Conservation (phyloP, 2,329 filamentous ascomycete genomes). For the Tolypocladium nubicola region DNA sequence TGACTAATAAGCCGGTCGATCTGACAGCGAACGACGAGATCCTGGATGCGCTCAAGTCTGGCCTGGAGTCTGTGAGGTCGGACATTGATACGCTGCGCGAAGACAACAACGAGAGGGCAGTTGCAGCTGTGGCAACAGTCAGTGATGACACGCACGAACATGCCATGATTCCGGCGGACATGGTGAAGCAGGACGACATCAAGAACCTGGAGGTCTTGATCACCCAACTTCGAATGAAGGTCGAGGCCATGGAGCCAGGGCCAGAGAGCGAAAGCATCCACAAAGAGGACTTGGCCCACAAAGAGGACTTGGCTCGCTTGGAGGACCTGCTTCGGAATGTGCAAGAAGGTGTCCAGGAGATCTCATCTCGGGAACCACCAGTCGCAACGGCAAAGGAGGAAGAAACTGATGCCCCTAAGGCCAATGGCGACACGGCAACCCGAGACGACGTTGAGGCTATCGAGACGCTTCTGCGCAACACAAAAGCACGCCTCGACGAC, state of each 20-base stretch:
- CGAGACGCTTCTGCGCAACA: slow-evolving; percentile 81
- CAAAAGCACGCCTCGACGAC: slow-evolving; percentile 80
- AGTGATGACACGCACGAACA: slow-evolving; percentile 12
- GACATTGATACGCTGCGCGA: slow-evolving; percentile 75
- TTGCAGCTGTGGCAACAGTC: slow-evolving; percentile 40
- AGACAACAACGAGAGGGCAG: slow-evolving; percentile 34
- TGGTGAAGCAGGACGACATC: slow-evolving; percentile 60
- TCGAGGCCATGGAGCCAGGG: slow-evolving; percentile 45
- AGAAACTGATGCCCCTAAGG: slow-evolving; percentile 8
- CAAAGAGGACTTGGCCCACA: slow-evolving; percentile 43
- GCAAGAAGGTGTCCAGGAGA: slow-evolving; percentile 34
- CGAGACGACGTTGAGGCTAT: slow-evolving; percentile 83
- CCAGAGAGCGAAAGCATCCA: slow-evolving; percentile 21
- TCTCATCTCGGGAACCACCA: slow-evolving; percentile 21
- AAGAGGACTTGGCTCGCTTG: slow-evolving; percentile 44
- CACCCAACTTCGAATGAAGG: slow-evolving; percentile 70
- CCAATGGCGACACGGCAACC: slow-evolving; percentile 26
- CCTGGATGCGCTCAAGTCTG: slow-evolving; percentile 75
- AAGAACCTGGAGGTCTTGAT: slow-evolving; percentile 80
- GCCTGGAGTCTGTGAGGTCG: slow-evolving; percentile 60
- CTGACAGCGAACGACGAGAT: slow-evolving; percentile 83
- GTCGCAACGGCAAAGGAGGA: slow-evolving; percentile 8
- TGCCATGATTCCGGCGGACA: slow-evolving; percentile 30
- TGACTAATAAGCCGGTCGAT: slow-evolving; percentile 70
- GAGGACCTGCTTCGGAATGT: slow-evolving; percentile 43